Evolutionary conservation across 1,139 yeast genomes (phyloP).

Genomic region (Pichia cactophila): DNA sequence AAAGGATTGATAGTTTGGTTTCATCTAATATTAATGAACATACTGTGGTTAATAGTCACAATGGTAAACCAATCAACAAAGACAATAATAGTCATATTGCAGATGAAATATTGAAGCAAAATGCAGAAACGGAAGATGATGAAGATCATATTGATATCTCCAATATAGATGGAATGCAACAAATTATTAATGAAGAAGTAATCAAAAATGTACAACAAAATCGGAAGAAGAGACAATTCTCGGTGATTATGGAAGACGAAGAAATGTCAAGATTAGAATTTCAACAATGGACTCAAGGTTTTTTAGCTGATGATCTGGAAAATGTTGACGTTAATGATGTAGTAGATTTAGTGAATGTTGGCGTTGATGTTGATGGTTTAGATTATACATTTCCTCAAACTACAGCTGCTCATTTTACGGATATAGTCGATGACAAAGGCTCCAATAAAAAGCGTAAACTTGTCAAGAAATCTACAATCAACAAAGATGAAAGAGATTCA

Average conservation of each 20-base stretch:
- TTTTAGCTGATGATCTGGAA: constrained; percentile 36
- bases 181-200: constrained; percentile 4
- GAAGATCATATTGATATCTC: constrained; percentile 3
- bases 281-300: constrained; percentile 47
- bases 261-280: constrained; percentile 37
- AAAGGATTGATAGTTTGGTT: neutral
- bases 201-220: constrained; percentile 29
- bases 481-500: neutral
- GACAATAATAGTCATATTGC: neutral
- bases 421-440: constrained; percentile 9
- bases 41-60: neutral
- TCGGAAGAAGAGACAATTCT: constrained; percentile 31
- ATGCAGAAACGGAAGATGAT: neutral
- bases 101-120: neutral
- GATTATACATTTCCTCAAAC: constrained; percentile 16
- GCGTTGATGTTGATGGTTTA: constrained; percentile 8
- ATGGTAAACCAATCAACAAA: neutral
- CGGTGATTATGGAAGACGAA: constrained; percentile 27
- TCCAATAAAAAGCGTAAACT: neutral
- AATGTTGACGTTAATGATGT: constrained; percentile 31
- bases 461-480: neutral
- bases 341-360: constrained; percentile 9
- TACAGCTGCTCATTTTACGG: constrained; percentile 13
- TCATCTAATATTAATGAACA: neutral
- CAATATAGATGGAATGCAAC: neutral